Conservation (phyloP, 305 asterid genomes). For the Coffea humblotiana region DNA sequence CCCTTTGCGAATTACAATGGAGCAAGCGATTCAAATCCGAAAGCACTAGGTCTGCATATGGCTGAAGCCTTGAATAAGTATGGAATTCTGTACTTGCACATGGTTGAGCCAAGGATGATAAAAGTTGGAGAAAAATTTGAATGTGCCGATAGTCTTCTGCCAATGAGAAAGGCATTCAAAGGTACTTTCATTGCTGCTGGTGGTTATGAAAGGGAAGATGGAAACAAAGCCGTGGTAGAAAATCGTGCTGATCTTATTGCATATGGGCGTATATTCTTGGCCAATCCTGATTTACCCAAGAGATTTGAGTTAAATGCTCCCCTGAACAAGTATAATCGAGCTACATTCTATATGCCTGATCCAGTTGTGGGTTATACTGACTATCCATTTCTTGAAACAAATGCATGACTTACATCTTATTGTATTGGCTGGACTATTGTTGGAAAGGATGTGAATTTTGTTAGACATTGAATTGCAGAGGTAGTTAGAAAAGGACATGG, state of each 20-base stretch:
- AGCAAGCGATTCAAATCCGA: conserved; percentile 53
- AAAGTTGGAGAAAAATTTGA: conserved; percentile 19
- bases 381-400: conserved; percentile 53
- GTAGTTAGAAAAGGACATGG: no score
- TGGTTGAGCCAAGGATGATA: conserved; percentile 61
- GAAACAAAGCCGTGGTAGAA: conserved; percentile 48
- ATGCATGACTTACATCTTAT: no score
- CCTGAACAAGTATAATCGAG: conserved; percentile 45
- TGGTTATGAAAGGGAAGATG: conserved; percentile 51
- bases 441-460: no score
- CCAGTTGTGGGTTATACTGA: conserved; percentile 61
- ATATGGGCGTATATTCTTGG: conserved; percentile 52
- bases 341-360: conserved; percentile 47
- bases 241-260: conserved; percentile 53
- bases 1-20: conserved; percentile 48
- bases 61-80: conserved; percentile 44
- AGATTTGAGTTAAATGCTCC: conserved; percentile 48
- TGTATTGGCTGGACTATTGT: no score
- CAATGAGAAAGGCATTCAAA: conserved; percentile 54
- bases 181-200: conserved; percentile 64
- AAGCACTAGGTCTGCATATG: conserved; percentile 54
- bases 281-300: conserved; percentile 57
- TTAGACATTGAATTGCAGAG: no score
- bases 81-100: conserved; percentile 51
- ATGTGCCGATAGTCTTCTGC: conserved; percentile 39